Evolutionary conservation across 2,329 filamentous ascomycete genomes (phyloP).

Genomic region (Gyromitra esculenta): DNA sequence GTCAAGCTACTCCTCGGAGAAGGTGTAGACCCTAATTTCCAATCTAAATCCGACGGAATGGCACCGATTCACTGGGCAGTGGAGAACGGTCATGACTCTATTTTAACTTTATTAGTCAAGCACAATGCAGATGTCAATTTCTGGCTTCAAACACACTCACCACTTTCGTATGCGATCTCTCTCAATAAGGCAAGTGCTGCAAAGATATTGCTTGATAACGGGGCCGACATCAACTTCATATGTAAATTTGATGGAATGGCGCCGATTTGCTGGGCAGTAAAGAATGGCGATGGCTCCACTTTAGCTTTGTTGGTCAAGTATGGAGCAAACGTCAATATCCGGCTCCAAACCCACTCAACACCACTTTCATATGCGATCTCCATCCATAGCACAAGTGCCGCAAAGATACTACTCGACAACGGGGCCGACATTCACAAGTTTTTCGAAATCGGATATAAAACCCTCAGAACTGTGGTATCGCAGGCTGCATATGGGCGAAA

Average conservation of each 20-base stretch:
- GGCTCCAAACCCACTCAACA: not conserved
- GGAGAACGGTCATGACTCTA: not conserved
- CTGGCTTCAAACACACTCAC: not conserved
- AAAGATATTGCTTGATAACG: not conserved
- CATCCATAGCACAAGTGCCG: too few relatives aligned
- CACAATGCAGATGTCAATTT: not conserved
- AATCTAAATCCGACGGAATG: not conserved
- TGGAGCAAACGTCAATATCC: not conserved
- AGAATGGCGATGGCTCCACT: not conserved
- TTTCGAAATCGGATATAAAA: not conserved
- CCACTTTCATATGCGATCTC: not conserved
- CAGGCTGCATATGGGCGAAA: not conserved
- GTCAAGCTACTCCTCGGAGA: not conserved
- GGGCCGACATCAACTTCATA: not conserved
- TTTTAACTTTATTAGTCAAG: not conserved
- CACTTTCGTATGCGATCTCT: not conserved
- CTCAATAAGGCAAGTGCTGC: not conserved
- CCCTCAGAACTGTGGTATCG: not conserved
- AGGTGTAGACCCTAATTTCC: not conserved
- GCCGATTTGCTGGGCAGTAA: not conserved
- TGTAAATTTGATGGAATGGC: not conserved
- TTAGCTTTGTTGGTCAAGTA: not conserved
- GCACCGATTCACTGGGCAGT: not conserved
- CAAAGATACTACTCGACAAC: not conserved
- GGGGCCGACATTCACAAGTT: not conserved